A percentile compares a stretch with the other conserved stretches of the same genome.
phyloP scores from a whole-genome alignment of 1,284 basidiomycete species.

The Apiotrichum brassicae region DNA sequence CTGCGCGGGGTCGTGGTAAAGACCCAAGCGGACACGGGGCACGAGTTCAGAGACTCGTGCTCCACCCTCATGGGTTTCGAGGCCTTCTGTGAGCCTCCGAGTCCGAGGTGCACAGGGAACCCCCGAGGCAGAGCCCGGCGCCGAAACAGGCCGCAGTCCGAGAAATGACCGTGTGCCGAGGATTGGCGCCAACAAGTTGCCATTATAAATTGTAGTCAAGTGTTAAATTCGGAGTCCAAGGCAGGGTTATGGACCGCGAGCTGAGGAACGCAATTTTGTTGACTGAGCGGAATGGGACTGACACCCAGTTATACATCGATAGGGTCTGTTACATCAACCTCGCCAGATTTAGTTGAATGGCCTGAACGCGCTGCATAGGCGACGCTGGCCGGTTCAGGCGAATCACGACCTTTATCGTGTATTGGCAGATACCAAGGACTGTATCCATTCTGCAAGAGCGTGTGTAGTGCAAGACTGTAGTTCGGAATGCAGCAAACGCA shows the following conservation, averaged over 20 bases:
- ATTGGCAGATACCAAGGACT: too few species aligned
- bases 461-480: too few species aligned
- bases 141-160: constrained; percentile 11
- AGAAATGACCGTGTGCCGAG: constrained; percentile 4
- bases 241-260: background rate
- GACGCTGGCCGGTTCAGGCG: too few species aligned
- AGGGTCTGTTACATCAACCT: too few species aligned
- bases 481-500: too few species aligned
- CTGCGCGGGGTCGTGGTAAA: constrained; percentile 12
- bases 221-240: background rate
- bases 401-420: too few species aligned
- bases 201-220: background rate
- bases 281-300: constrained; percentile 4
- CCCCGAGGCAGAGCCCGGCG: constrained; percentile 10
- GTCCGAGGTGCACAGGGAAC: constrained; percentile 8
- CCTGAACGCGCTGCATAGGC: too few species aligned
- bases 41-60: background rate
- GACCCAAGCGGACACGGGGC: constrained; percentile 12
- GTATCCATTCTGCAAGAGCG: too few species aligned
- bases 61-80: constrained; percentile 16
- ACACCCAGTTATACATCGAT: too few species aligned
- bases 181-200: constrained; percentile 8
- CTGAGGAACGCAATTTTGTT: background rate
- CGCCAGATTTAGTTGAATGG: too few species aligned
- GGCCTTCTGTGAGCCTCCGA: constrained; percentile 13